Evolutionary conservation across 805 yeast genomes (phyloP).

Genomic region (Ogataea chonburiensis): DNA sequence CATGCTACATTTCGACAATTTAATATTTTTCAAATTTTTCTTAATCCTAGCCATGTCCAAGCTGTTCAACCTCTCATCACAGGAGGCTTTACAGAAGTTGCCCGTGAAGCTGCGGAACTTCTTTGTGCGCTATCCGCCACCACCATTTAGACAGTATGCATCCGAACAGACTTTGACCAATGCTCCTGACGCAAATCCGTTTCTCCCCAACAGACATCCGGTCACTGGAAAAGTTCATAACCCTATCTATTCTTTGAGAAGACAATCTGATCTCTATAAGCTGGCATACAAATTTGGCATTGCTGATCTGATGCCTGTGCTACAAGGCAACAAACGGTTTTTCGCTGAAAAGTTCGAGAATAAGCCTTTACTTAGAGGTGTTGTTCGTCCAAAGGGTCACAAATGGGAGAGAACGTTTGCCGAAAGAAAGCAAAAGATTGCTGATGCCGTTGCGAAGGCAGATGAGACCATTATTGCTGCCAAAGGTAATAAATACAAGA

Average conservation of each 20-base stretch:
- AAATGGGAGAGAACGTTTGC: conserved; percentile 71
- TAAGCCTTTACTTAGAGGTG: conserved; percentile 74
- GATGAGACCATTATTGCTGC: conserved; percentile 67
- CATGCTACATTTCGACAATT: too few relatives aligned
- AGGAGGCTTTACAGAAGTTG: conserved; percentile 44
- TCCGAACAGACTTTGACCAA: conserved; percentile 59
- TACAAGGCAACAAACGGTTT: conserved; percentile 62
- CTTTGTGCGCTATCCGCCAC: conserved; percentile 81
- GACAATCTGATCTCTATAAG: conserved; percentile 81
- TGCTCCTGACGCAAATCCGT: conserved; percentile 80
- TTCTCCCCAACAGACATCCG: conserved; percentile 80
- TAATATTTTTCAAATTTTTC: conserved; percentile 3
- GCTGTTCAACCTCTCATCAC: conserved; percentile 30
- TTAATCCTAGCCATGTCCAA: conserved; percentile 15
- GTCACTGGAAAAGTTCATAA: conserved; percentile 74
- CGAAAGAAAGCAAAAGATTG: conserved; percentile 57
- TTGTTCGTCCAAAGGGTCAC: conserved; percentile 72
- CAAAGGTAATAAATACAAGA: conserved; percentile 53
- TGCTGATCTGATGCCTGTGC: conserved; percentile 68
- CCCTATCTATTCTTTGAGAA: conserved; percentile 75
- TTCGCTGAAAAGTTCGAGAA: conserved; percentile 72
- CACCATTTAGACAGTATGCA: conserved; percentile 69
- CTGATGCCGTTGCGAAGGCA: conserved; percentile 61
- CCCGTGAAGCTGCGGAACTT: conserved; percentile 71
- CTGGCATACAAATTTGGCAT: conserved; percentile 81